Evolutionary conservation across 2,329 filamentous ascomycete species (phyloP), one percentile per base, ranked within the genome.

Genomic region (Thielaviopsis punctulata): DNA sequence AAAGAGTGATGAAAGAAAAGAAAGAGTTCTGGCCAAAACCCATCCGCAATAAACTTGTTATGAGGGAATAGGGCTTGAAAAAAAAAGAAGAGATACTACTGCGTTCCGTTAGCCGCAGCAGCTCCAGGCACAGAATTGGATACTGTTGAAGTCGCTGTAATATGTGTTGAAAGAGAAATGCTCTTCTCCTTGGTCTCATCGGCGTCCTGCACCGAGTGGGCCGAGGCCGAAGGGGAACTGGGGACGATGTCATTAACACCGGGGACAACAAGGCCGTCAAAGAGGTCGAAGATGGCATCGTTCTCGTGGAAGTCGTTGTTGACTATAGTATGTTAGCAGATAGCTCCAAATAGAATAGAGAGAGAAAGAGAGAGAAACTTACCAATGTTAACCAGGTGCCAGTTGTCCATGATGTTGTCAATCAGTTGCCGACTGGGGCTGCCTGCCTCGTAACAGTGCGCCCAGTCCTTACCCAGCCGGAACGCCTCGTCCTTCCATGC

Each of bases 401-500:
- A 98, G 50, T 80, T 80, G 56, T 90, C 81, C 79, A 95, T 92
- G 56, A 96, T 73, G 51, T 77, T 73, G 59, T 89, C 78, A 58
- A 98, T 84, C 56, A 96, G 68, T 56, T 80, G 75, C 51, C 90
- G 79, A 62, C 86, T 93, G 27, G 85, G 80, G 57, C 80, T 88
- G 54, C 73, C 72, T 56, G 82, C 73, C 36, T 88, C 79, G 63
- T 94, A 87, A 64, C 92, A 98, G 61, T 86, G 86, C 21, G 86
- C 86, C 92, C 92, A 98, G 63, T 98, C 89, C 54, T 84, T 76
- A 52, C 92, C 92, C 9, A 98, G 76, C 56, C 86, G 80, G 72
- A 88, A 98, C 15, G 94, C 93, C 68, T 98, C 92, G 60, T 98
- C 92, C 68, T 94, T 94, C 92, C 92, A 98, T 2, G 92, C 92